These are phyloP conservation scores for Fusarium protoensiforme DNA, from an alignment of 2,329 filamentous ascomycete genomes.

Conservation along the genomic window DNA sequence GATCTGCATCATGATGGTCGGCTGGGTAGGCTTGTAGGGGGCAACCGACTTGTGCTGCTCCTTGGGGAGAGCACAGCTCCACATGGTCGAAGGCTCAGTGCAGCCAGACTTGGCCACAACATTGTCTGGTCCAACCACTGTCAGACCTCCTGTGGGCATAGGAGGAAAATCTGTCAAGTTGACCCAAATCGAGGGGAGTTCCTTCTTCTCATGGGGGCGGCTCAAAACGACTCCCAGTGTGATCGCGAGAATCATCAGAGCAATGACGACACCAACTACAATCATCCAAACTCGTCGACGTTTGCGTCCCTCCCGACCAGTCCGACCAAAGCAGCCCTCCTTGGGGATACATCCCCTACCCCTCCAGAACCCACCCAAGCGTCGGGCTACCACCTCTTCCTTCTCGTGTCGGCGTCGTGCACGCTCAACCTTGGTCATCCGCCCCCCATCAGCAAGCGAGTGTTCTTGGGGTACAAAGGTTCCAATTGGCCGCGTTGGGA, in stretches of 20 bases:
- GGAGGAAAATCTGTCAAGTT: constrained; percentile 89
- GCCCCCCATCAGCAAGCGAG: constrained; percentile 53
- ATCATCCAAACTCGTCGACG: constrained; percentile 69
- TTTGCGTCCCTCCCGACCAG: constrained; percentile 71
- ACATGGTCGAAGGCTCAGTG: constrained; percentile 77
- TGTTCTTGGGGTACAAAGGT: constrained; percentile 59
- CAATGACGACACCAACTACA: constrained; percentile 61
- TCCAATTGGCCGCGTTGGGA: constrained; percentile 58
- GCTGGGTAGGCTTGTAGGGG: constrained; percentile 74
- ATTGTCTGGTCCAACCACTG: constrained; percentile 79
- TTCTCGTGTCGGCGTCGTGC: constrained; percentile 70
- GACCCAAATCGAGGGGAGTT: constrained; percentile 71
- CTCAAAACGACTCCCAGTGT: constrained; percentile 68
- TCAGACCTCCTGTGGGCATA: constrained; percentile 85
- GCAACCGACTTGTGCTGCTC: constrained; percentile 74
- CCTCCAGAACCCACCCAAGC: constrained; percentile 71
- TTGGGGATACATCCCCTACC: constrained; percentile 72
- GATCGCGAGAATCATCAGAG: constrained; percentile 67
- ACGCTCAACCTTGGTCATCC: constrained; percentile 59
- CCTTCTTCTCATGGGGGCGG: constrained; percentile 36
- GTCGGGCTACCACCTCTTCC: constrained; percentile 70
- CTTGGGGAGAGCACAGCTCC: constrained; percentile 88
- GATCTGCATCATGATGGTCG: constrained; percentile 85
- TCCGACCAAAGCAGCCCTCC: constrained; percentile 73
- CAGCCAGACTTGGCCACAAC: constrained; percentile 74